Base-by-base conservation (phyloP, 2,329 filamentous ascomycete species). In the Blastomyces percursus region DNA sequence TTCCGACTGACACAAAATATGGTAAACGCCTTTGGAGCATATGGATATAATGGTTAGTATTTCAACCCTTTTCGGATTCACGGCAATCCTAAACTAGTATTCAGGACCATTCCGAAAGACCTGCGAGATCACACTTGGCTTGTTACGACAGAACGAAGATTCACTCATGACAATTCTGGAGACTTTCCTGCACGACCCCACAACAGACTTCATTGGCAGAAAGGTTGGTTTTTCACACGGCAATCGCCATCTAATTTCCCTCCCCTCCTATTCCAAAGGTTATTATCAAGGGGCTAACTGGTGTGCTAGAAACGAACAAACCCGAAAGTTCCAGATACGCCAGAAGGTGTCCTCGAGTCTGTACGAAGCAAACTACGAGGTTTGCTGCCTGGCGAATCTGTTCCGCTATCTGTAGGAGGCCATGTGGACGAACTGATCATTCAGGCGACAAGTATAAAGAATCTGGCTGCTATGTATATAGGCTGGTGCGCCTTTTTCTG, bases 1-100 rank as follows among this genome's bases (percentile, higher is more conserved):
- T 99, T 99, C 81, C 89, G 95, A 19, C 82, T 99, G 51, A 99
- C 94, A 3, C 93, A 96, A 80, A 99, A 99, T 76, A 97, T 99
- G 93, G 85, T 95, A 44, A 90, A 96, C 66, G 95, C 94, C 12
- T 97, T 99, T 86, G 94, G 94, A 5, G 87, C 95, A 27, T 93
- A 95, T 71, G 91, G 92, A 64, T 91, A 94, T 72, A 94, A 97
- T 74, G 90, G 78, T 78, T 66, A 38, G 67, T 66, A 62, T 40
- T 56, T 52, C 14, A 14, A n/a, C 42, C 27, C 24, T 48, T n/a
- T 16, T 48, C 35, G 3, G 8, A 35, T 11, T 50, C 19, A 11
- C 27, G 19, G 35, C 11, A 12, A 21, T 16, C 35, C 30, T 19
- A 58, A 55, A 42, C 21, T 4, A 48, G 21, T 8, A 44, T 54